A percentile compares a stretch with the other conserved stretches of the same genome.
phyloP scores from a whole-genome alignment of 768 basidiomycete species.

The Lactarius indigo region DNA sequence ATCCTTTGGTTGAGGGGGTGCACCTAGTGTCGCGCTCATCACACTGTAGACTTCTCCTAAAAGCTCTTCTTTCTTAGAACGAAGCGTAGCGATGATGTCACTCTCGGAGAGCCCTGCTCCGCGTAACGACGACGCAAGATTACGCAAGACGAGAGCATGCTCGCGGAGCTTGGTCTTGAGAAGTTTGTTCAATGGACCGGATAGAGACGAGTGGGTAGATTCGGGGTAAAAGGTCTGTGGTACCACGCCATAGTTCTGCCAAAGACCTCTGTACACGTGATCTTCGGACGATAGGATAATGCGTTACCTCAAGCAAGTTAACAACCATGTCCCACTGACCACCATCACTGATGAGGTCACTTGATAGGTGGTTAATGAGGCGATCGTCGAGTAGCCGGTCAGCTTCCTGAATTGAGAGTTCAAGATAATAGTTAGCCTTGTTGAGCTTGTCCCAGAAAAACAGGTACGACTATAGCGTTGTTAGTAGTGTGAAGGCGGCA shows the following conservation, averaged over 20 bases:
- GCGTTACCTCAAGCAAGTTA: slow-evolving; percentile 56
- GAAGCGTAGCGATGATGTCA: slow-evolving; percentile 50
- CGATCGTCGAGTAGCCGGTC: slow-evolving; percentile 80
- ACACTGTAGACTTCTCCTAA: slow-evolving; percentile 82
- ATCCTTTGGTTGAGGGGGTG: slow-evolving; percentile 70
- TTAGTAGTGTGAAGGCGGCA: not conserved
- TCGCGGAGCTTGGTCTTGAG: slow-evolving; percentile 91
- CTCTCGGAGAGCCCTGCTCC: slow-evolving; percentile 45
- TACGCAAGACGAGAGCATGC: slow-evolving; percentile 78
- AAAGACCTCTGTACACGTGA: not conserved
- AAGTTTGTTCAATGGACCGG: slow-evolving; percentile 67
- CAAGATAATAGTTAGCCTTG: slow-evolving; percentile 90
- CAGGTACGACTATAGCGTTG: slow-evolving; percentile 60
- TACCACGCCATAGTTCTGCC: slow-evolving; percentile 76
- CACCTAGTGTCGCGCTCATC: slow-evolving; percentile 82
- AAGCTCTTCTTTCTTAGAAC: slow-evolving; percentile 81
- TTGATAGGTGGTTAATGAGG: slow-evolving; percentile 70
- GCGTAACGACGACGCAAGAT: slow-evolving; percentile 52
- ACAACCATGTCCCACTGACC: slow-evolving; percentile 95
- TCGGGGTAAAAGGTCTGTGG: slow-evolving; percentile 84
- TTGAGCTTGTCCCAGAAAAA: slow-evolving; percentile 98
- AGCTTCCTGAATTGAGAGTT: slow-evolving; percentile 77
- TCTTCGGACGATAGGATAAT: not conserved
- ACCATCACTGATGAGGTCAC: slow-evolving; percentile 82
- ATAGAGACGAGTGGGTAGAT: slow-evolving; percentile 75